These are phyloP conservation scores for Aplosporella prunicola DNA, from an alignment of 2,329 filamentous ascomycete species.

Conservation along the genomic window DNA sequence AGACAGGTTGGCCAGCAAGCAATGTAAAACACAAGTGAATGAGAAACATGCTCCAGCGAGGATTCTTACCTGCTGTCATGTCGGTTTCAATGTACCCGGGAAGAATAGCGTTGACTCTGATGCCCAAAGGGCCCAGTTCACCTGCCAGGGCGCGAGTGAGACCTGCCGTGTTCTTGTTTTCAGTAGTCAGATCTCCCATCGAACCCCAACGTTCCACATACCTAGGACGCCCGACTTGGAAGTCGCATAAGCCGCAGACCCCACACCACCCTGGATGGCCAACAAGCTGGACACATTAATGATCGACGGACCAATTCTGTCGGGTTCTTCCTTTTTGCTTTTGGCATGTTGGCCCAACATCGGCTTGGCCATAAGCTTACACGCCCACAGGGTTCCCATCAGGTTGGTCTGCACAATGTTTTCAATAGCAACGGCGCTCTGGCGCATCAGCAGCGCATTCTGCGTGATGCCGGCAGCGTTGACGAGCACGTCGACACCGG, in stretches of 20 bases:
- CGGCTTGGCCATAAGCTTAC: conserved; percentile 39
- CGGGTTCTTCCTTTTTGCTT: conserved; percentile 7
- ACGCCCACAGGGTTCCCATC: conserved; percentile 53
- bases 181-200: conserved; percentile 6
- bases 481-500: conserved; percentile 47
- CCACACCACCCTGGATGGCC: conserved; percentile 57
- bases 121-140: conserved; percentile 50
- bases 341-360: conserved; percentile 33
- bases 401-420: conserved; percentile 62
- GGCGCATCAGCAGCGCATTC: conserved; percentile 51
- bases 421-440: conserved; percentile 42
- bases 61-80: conserved; percentile 60
- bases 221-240: conserved; percentile 73
- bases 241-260: conserved; percentile 65
- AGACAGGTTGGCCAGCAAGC: too few relatives aligned
- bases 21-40: too few relatives aligned
- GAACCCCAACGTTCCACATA: conserved; percentile 20
- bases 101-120: conserved; percentile 71
- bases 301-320: conserved; percentile 40
- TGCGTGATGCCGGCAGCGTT: conserved; percentile 73
- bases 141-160: conserved; percentile 58
- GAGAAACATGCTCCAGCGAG: too few relatives aligned
- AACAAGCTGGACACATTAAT: conserved; percentile 76
- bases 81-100: conserved; percentile 75
- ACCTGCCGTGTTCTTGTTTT: conserved; percentile 33